Evolutionary conservation across 2,329 filamentous ascomycete species (phyloP), one percentile per base, ranked within the genome.

Genomic region (Ceratocystis lukuohia): DNA sequence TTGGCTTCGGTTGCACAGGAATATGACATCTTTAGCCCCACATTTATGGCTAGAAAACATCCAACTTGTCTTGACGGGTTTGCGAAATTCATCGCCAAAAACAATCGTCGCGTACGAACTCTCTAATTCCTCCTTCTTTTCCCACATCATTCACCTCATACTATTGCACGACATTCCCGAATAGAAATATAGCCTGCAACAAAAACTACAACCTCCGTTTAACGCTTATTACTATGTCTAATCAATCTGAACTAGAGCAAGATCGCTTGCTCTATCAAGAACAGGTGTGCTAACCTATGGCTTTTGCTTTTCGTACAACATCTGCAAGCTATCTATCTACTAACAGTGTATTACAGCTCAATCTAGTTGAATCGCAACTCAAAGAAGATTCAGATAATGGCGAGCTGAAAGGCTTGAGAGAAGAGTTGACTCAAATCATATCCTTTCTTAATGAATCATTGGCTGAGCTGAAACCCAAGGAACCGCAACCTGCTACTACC

Each of bases 401-500:
- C 72, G 91, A 93, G 76, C 85, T 95, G 72, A 82, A 87, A 72
- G 84, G 82, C 73, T 84, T 96, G 74, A 87, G 88, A 77, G 79
- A 83, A 74, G 91, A 96, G 80, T 84, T 96, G 77, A 83, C 90
- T 80, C 83, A 87, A 78, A 85, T 90, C 76, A 88, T 97, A 76
- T 81, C 83, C 74, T 83, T 91, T 71, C 84, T 91, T 76, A 84
- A 92, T 79, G 85, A 87, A 73, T 84, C 87, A 72, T 88, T 96
- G 75, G 86, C 87, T 78, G 89, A 94, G 76, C 82, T 94, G 75
- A 87, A 88, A 77, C 75, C 76, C 63, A 67, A 66, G 56, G 61
- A 59, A 61, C 84, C 84, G 70, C 76, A 77, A 71, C 74, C 76
- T 71, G 72, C 75, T 71, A 77, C 74, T 69, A 80, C 72, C 77